Evolutionary conservation across 1,284 basidiomycete species (phyloP), one percentile per base, ranked within the genome.

Genomic region (Irpex sp.): DNA sequence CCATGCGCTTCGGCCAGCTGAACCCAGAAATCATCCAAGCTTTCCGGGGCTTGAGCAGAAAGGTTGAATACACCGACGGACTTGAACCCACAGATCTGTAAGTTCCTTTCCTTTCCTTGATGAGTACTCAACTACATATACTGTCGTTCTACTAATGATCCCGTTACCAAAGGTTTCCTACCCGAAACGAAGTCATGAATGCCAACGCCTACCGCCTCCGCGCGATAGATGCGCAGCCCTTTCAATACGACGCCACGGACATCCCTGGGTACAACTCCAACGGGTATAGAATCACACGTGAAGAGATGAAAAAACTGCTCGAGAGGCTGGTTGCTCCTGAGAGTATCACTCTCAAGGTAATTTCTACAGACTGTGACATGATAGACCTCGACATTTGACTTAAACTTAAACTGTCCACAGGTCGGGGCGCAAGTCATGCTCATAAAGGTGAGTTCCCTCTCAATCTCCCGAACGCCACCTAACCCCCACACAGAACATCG

Each of bases 71-170:
- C 65, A 76, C 81, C 5, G 93, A 95, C 71, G 92, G 88, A 0
- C 82, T 95, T 31, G 89, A 85, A 51, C 87, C 94, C 0, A 96
- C 94, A 0, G 93, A 96, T 74, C 75, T 97, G 85, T 93, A 72
- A 47, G 80, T 72, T 1, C 56, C 49, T 57, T 48, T 31, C 5
- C 15, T 26, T 26, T 26, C 21, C 21, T 26, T 26, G 21, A 26
- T 26, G 2, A 26, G 21, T 26, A 31, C 31, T 31, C 4, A 5
- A 5, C 31, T 5, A 5, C 31, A 5, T 31, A 5, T 31, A 31
- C 0, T 4, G 31, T 31, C 3, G 31, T 36, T 40, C 17, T 47
- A 1, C 15, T 13, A 47, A 8, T 13, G 9, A 9, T 58, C 19
- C 8, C 2, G 2, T 49, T 3, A 2, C 31, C 13, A 62, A 61